Conservation (phyloP, 495 filamentous ascomycete genomes). For the Umbilicaria muhlenbergii region DNA sequence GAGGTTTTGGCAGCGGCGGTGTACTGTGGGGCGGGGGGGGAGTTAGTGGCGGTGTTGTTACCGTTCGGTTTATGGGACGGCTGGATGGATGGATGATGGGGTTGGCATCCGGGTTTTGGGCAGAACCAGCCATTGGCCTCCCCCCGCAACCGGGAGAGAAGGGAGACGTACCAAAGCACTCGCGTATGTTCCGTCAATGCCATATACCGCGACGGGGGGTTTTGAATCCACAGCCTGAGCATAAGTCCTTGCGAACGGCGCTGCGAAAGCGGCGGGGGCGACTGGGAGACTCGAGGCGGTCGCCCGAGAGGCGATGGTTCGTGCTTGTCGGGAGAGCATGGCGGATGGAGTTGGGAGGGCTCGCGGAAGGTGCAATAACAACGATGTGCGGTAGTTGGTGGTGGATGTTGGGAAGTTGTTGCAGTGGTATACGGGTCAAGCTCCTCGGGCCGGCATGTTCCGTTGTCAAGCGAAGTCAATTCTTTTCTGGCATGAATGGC, state of each 20-base stretch:
- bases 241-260: conserved; percentile 47
- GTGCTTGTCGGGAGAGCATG: conserved; percentile 11
- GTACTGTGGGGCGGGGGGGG: conserved; percentile 48
- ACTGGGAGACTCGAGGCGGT: background rate
- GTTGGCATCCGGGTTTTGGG: no score
- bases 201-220: conserved; percentile 81
- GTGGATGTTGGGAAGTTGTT: no score
- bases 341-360: background rate
- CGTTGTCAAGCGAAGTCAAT: no score
- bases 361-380: no score
- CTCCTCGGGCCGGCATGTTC: no score
- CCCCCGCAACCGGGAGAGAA: conserved; percentile 7
- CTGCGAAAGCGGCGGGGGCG: conserved; percentile 27
- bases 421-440: no score
- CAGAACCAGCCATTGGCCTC: conserved; percentile 4
- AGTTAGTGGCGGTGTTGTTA: conserved; percentile 1
- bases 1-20: conserved; percentile 81
- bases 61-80: no score
- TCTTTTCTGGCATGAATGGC: no score
- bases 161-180: conserved; percentile 71
- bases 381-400: no score
- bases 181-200: conserved; percentile 95
- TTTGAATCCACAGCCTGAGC: conserved; percentile 60
- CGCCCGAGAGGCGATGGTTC: conserved; percentile 1
- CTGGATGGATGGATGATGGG: no score